A percentile compares a stretch with the other conserved stretches of the same genome.
Evolutionary conservation across 306 rosid species (phyloP).

Genomic region (Castanea sativa): DNA sequence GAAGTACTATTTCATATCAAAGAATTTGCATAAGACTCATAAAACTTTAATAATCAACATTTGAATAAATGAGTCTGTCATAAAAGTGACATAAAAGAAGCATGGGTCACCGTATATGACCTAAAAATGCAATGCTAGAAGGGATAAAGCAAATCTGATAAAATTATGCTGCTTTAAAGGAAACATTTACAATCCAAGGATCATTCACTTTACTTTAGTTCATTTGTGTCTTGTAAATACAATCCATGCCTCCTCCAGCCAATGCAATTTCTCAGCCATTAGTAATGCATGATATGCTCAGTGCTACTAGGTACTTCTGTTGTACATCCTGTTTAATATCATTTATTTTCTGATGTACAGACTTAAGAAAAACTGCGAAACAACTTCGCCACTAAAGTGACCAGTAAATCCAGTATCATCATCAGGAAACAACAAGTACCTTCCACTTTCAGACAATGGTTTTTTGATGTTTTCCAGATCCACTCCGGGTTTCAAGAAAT

Average conservation of each 20-base stretch:
- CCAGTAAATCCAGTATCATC: conserved; percentile 8
- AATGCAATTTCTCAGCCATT: neutral
- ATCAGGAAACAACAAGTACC: conserved; percentile 48
- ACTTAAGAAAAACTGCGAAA: conserved; percentile 1
- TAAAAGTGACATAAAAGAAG: neutral
- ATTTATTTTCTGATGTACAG: neutral
- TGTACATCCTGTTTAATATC: neutral
- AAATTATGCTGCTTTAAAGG: neutral
- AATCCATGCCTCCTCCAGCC: neutral
- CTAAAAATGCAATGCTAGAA: neutral
- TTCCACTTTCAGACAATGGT: conserved; percentile 66
- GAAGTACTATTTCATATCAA: neutral
- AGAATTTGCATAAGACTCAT: neutral
- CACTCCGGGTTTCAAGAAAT: conserved; percentile 58
- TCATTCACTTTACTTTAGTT: neutral
- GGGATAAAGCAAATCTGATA: neutral
- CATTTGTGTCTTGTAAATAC: neutral
- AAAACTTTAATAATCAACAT: neutral
- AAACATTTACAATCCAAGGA: neutral
- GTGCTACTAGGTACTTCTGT: conserved; percentile 2
- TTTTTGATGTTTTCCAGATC: conserved; percentile 66
- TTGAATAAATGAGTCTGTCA: neutral
- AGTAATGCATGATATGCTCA: neutral
- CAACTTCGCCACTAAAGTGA: neutral
- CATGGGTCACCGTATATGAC: neutral